Evolutionary conservation across 768 basidiomycete species (phyloP).

Genomic region (Phylloporus rhodoxanthus): DNA sequence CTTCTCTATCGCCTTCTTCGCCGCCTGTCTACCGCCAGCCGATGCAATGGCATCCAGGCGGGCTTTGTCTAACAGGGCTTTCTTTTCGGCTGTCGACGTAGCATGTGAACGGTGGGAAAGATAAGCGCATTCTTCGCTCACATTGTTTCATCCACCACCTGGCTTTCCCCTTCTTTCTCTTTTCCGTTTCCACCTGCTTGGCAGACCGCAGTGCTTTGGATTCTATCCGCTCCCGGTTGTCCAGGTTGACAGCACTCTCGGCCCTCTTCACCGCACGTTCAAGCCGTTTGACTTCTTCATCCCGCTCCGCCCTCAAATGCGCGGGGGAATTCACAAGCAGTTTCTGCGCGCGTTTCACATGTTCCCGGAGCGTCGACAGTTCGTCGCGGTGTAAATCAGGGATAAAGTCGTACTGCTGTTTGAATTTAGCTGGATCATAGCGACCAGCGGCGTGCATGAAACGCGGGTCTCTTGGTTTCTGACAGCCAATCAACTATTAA

Average conservation of each 20-base stretch:
- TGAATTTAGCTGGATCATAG: conserved; percentile 60
- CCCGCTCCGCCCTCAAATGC: conserved; percentile 53
- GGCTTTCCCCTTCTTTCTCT: conserved; percentile 69
- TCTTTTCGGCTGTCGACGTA: conserved; percentile 61
- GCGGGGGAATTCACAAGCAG: conserved; percentile 54
- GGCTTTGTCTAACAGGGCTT: conserved; percentile 63
- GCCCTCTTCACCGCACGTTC: conserved; percentile 70
- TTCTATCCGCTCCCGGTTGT: conserved; percentile 65
- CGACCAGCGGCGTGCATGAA: conserved; percentile 72
- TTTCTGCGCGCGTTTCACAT: conserved; percentile 65
- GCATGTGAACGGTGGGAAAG: not conserved
- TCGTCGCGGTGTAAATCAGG: conserved; percentile 59
- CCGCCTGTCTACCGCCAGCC: conserved; percentile 71
- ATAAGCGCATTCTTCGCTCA: conserved; percentile 32
- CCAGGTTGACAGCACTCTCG: conserved; percentile 72
- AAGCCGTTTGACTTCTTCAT: conserved; percentile 61
- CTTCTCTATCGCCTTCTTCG: conserved; percentile 85
- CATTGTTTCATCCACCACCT: conserved; percentile 83
- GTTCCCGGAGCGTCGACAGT: conserved; percentile 55
- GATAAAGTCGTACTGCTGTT: conserved; percentile 70
- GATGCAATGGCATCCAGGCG: conserved; percentile 74
- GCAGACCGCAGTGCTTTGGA: conserved; percentile 50
- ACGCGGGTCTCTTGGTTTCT: conserved; percentile 84
- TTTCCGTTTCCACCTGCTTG: conserved; percentile 47
- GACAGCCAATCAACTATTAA: not conserved